Conservation (phyloP, 2,329 filamentous ascomycete species). For the Calonectria naviculata region DNA sequence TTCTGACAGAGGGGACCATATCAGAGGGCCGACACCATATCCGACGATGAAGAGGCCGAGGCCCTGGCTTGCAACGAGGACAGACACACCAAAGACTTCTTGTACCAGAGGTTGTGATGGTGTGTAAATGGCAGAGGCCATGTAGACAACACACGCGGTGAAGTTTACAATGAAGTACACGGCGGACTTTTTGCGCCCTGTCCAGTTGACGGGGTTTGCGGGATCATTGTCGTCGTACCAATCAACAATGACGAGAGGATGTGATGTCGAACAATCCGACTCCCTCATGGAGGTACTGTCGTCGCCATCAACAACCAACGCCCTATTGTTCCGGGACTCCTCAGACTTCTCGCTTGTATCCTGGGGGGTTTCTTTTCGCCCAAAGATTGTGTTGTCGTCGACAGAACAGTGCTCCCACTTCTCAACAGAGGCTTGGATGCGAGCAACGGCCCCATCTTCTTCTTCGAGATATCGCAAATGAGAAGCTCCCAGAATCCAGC, state of each 20-base stretch:
- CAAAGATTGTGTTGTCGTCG: no score
- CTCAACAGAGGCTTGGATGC: no score
- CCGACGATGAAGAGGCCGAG: not conserved
- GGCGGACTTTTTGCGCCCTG: not conserved
- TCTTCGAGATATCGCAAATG: no score
- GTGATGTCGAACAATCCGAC: no score
- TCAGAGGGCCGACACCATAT: not conserved
- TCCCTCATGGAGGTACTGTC: no score
- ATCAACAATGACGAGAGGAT: not conserved
- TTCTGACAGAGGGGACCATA: not conserved
- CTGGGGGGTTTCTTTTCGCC: no score
- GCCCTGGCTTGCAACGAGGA: not conserved
- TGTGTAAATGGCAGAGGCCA: not conserved
- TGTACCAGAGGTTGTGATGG: not conserved
- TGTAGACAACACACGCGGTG: not conserved
- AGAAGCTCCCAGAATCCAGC: no score
- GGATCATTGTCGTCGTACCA: not conserved
- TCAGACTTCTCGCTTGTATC: no score
- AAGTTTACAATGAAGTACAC: not conserved
- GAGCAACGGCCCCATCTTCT: no score
- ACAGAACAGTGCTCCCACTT: no score
- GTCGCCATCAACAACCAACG: no score
- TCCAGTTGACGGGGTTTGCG: not conserved
- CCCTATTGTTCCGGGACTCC: no score
- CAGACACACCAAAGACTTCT: not conserved